phyloP scores from a whole-genome alignment of 1,284 basidiomycete species.

The Puccinia hordei region DNA sequence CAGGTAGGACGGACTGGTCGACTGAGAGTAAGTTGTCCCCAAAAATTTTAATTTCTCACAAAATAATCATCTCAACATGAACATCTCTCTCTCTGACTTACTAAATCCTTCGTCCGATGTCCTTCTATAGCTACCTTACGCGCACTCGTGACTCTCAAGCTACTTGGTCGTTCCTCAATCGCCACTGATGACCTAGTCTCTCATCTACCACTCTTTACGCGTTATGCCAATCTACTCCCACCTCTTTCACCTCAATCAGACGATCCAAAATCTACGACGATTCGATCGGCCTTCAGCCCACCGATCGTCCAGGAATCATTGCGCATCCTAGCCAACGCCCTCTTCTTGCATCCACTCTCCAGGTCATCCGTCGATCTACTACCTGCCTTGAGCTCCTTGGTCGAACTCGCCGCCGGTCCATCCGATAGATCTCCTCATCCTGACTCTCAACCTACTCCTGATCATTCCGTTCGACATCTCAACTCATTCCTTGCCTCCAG shows the following conservation, averaged over 20 bases:
- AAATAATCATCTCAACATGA: too few relatives aligned
- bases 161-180: slow-evolving; percentile 20
- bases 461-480: neutral
- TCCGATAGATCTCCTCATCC: neutral
- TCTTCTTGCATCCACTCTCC: slow-evolving; percentile 44
- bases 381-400: slow-evolving; percentile 30
- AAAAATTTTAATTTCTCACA: too few relatives aligned
- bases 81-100: neutral
- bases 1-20: slow-evolving; percentile 36
- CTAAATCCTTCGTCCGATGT: neutral
- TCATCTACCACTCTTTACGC: slow-evolving; percentile 23
- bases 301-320: slow-evolving; percentile 37
- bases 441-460: neutral
- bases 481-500: slow-evolving; percentile 72
- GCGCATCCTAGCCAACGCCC: slow-evolving; percentile 35
- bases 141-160: slow-evolving; percentile 24
- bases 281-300: neutral
- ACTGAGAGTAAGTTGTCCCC: slow-evolving; percentile 15
- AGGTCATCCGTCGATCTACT: slow-evolving; percentile 34
- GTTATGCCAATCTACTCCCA: slow-evolving; percentile 41
- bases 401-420: slow-evolving; percentile 15
- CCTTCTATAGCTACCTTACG: slow-evolving; percentile 7
- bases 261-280: slow-evolving; percentile 12
- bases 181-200: slow-evolving; percentile 28
- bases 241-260: neutral